These are phyloP conservation scores for Pelargonium australe DNA, from an alignment of 441 rosid species.

Conservation along the genomic window DNA sequence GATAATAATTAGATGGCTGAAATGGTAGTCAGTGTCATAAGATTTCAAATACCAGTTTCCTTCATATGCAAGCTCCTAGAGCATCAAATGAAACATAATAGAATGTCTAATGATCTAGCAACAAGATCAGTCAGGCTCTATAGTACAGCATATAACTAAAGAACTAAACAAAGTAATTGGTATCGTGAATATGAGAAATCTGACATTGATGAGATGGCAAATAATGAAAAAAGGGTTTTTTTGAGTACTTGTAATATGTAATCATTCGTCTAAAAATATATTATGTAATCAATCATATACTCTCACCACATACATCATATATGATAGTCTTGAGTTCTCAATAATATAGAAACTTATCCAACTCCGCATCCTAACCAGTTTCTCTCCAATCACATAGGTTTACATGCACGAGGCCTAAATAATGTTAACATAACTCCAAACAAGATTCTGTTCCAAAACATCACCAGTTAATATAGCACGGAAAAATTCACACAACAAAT, in stretches of 20 bases:
- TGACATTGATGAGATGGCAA: constrained; percentile 3
- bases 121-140: not conserved
- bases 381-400: not conserved
- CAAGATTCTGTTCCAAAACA: constrained; percentile 3
- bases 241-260: not conserved
- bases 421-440: not conserved
- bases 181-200: not conserved
- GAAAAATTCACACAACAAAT: constrained; percentile 18
- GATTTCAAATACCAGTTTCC: not conserved
- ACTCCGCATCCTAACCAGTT: not conserved
- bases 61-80: not conserved
- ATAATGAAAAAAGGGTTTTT: not conserved
- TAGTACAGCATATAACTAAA: constrained; percentile 9
- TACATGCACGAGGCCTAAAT: not conserved
- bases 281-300: not conserved
- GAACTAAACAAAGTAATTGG: not conserved
- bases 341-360: not conserved
- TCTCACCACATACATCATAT: too few relatives aligned
- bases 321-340: not conserved
- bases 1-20: not conserved
- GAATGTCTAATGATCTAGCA: not conserved
- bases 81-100: not conserved
- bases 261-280: too few relatives aligned
- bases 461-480: constrained; percentile 14
- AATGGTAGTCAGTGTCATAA: not conserved